A percentile compares a stretch with the other conserved stretches of the same genome.
These are phyloP conservation scores for Aspergillus bridgeri DNA, from an alignment of 495 filamentous ascomycete genomes.

Conservation along the genomic window DNA sequence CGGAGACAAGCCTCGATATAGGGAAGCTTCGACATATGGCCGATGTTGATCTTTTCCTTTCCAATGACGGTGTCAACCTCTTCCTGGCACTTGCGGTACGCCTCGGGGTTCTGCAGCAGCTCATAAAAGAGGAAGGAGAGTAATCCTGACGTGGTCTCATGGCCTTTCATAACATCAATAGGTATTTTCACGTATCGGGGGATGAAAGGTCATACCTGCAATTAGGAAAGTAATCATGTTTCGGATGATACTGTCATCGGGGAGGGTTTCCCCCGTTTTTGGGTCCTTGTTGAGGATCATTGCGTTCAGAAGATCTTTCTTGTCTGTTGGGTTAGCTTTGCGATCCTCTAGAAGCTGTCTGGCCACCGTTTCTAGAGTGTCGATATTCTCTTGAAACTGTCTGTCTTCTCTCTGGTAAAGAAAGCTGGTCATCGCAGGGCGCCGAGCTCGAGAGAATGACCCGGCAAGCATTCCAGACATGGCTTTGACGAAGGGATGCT, in stretches of 20 bases:
- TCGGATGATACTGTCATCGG: conserved; percentile 57
- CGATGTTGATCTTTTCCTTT: conserved; percentile 56
- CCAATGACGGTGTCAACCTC: conserved; percentile 69
- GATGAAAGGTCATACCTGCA: conserved; percentile 18
- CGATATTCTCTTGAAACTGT: conserved; percentile 57
- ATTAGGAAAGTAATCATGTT: conserved; percentile 73
- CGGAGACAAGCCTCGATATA: conserved; percentile 64
- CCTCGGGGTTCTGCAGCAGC: conserved; percentile 58
- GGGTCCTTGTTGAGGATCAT: conserved; percentile 66
- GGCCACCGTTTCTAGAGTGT: conserved; percentile 51
- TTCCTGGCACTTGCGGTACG: conserved; percentile 56
- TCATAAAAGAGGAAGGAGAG: conserved; percentile 54
- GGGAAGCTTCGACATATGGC: conserved; percentile 62
- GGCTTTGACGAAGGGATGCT: conserved; percentile 64
- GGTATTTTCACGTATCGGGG: too few relatives aligned
- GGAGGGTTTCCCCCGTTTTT: conserved; percentile 63
- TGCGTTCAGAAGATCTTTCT: conserved; percentile 67
- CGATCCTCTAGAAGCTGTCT: conserved; percentile 57
- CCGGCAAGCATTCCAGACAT: conserved; percentile 59
- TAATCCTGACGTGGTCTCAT: conserved; percentile 68
- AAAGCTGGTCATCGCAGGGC: conserved; percentile 48
- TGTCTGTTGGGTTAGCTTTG: conserved; percentile 49
- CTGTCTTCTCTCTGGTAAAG: conserved; percentile 49
- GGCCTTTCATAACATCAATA: too few relatives aligned
- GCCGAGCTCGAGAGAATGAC: conserved; percentile 47